Conservation (phyloP, 2,329 filamentous ascomycete genomes). For the Sclerotiophoma versabilis region DNA sequence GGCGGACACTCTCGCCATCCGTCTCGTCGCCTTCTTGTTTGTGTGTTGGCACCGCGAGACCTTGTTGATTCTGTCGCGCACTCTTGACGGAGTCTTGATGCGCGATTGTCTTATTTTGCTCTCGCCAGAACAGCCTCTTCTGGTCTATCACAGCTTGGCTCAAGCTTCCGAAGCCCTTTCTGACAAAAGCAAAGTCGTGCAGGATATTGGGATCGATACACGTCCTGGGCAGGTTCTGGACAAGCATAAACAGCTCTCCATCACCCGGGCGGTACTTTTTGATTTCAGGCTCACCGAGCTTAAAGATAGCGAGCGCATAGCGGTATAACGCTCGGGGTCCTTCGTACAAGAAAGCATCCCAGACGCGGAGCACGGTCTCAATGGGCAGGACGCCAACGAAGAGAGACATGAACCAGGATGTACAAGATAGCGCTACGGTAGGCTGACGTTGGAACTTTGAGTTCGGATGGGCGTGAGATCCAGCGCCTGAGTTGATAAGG, state of each 20-base stretch:
- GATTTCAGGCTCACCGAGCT: constrained; percentile 82
- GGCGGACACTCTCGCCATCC: constrained; percentile 31
- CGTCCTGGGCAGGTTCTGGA: constrained; percentile 82
- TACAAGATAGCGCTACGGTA: constrained; percentile 90
- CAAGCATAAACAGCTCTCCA: constrained; percentile 95
- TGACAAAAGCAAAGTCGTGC: constrained; percentile 82
- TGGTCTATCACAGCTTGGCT: constrained; percentile 83
- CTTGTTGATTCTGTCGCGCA: constrained; percentile 15
- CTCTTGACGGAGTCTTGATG: constrained; percentile 32
- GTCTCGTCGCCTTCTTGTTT: constrained; percentile 25
- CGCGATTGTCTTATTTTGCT: constrained; percentile 37
- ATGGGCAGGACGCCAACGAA: constrained; percentile 93
- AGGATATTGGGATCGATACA: constrained; percentile 83
- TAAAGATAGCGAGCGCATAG: constrained; percentile 89
- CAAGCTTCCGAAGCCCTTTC: constrained; percentile 80
- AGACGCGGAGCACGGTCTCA: constrained; percentile 88
- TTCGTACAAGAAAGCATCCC: constrained; percentile 96
- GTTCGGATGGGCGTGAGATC: constrained; percentile 43
- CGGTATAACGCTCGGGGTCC: constrained; percentile 93
- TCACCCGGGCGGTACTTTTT: constrained; percentile 75
- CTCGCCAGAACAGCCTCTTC: constrained; percentile 59
- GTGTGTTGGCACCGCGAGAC: constrained; percentile 4
- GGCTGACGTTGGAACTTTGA: constrained; percentile 66
- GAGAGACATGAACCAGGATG: constrained; percentile 97
- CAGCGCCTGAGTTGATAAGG: constrained; percentile 45